A percentile compares a stretch with the other conserved stretches of the same genome.
These are phyloP conservation scores for Lachnellula subtilissima DNA, from an alignment of 2,329 filamentous ascomycete genomes.

Conservation along the genomic window DNA sequence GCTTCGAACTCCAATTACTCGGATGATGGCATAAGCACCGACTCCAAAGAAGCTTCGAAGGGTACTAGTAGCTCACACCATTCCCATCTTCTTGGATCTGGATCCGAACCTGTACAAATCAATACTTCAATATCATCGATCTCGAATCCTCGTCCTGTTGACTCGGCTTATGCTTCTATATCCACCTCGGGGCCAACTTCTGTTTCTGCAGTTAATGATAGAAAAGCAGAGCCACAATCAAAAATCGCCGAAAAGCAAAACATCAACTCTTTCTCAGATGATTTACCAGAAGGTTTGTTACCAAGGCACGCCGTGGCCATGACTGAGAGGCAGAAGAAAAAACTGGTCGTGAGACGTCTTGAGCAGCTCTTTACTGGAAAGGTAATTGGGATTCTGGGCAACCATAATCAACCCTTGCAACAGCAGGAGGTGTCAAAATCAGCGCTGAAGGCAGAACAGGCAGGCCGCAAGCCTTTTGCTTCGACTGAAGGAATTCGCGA, in stretches of 20 bases:
- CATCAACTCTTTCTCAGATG: constrained; percentile 64
- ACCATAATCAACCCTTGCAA: constrained; percentile 25
- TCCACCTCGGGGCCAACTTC: constrained; percentile 39
- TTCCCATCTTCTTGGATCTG: constrained; percentile 42
- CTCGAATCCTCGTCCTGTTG: constrained; percentile 38
- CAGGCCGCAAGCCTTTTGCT: constrained; percentile 15
- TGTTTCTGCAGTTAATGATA: constrained; percentile 21
- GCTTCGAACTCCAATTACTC: constrained; percentile 57
- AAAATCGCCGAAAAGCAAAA: constrained; percentile 44
- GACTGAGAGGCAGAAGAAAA: constrained; percentile 72
- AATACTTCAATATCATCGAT: constrained; percentile 15
- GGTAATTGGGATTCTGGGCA: constrained; percentile 33
- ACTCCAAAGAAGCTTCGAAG: background rate
- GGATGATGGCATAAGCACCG: constrained; percentile 33
- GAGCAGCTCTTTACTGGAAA: constrained; percentile 82
- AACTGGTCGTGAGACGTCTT: constrained; percentile 67
- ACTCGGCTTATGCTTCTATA: constrained; percentile 63
- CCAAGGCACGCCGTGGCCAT: constrained; percentile 53
- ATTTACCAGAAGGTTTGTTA: constrained; percentile 66
- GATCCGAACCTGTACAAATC: constrained; percentile 4
- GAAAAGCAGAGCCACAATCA: constrained; percentile 1
- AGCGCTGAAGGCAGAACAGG: constrained; percentile 38
- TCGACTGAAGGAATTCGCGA: constrained; percentile 35
- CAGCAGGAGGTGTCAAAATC: constrained; percentile 49
- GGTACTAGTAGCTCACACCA: background rate